Evolutionary conservation across 2,329 filamentous ascomycete genomes (phyloP), one percentile per base, ranked within the genome.

Genomic region (Truncatella angustata): DNA sequence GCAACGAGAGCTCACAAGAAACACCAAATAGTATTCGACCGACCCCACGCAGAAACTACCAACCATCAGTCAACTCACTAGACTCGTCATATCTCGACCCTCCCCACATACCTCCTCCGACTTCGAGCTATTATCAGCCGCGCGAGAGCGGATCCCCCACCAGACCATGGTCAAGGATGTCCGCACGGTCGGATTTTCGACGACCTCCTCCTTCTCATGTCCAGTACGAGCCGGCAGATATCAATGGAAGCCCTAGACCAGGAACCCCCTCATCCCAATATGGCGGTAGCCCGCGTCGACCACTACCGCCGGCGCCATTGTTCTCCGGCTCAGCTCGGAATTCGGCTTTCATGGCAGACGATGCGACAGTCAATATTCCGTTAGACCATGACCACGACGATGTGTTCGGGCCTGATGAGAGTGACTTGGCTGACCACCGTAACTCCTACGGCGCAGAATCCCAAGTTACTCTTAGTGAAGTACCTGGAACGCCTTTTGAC

Each of bases 251-350:
- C 56, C 92, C 94, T 5, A 78, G 94, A 53, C 93, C 94, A 1
- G 93, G 93, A 4, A 97, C 93, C 0, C 91, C 93, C 1, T 91
- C 91, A 1, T 93, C 91, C 2, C 81, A 85, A 66, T 97, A 97
- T 67, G 89, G 91, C 18, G 89, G 91, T 3, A 95, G 91, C 65
- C 90, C 92, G 10, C 84, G 91, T 60, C 82, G 93, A 51, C 93
- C 93, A 3, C 77, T 97, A 28, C 94, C 94, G 3, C 91, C 91
- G 0, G 90, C 91, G 26, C 94, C 94, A 4, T 76, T 96, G 7
- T 97, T 96, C 65, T 82, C 87, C 5, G 77, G 72, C 7, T 75
- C 75, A 67, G 56, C 76, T 55, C 64, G 78, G 66, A 68, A 71
- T 56, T 78, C 80, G 45, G 73, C 70, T 54, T 76, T 71, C 53